Percentiles rank a stretch among this genome's conserved stretches.
phyloP scores from a whole-genome alignment of 352 stramenopile species.

The Phytopythium aichiense region DNA sequence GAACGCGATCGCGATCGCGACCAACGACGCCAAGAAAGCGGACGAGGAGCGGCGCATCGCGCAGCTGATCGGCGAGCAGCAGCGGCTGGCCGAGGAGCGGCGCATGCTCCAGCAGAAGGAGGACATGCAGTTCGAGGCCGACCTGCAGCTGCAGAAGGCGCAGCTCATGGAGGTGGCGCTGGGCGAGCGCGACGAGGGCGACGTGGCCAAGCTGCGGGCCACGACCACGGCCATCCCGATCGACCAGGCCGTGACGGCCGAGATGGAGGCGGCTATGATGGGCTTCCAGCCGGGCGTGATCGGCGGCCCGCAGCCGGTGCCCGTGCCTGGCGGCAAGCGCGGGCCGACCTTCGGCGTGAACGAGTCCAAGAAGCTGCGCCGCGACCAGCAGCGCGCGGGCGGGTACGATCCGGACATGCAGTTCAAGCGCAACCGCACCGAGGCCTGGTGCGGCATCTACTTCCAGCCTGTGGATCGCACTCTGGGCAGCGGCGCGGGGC shows the following conservation, averaged over 20 bases:
- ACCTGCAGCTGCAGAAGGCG: slow-evolving; percentile 75
- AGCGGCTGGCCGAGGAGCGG: slow-evolving; percentile 72
- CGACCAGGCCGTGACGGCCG: slow-evolving; percentile 79
- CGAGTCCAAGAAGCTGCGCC: slow-evolving; percentile 73
- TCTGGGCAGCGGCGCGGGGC: slow-evolving; percentile 12
- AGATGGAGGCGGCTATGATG: slow-evolving; percentile 89
- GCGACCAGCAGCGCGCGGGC: slow-evolving; percentile 74
- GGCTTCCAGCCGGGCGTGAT: slow-evolving; percentile 76
- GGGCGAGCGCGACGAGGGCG: slow-evolving; percentile 74
- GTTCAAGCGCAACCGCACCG: slow-evolving; percentile 74
- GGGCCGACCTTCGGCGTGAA: slow-evolving; percentile 75
- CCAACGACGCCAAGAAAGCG: slow-evolving; percentile 82
- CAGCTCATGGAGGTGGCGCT: slow-evolving; percentile 86
- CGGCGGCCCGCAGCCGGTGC: slow-evolving; percentile 68
- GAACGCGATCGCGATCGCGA: slow-evolving; percentile 78
- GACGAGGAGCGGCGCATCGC: slow-evolving; percentile 85
- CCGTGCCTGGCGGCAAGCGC: slow-evolving; percentile 75
- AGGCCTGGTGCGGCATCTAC: slow-evolving; percentile 79
- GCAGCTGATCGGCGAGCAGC: slow-evolving; percentile 81
- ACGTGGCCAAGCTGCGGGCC: slow-evolving; percentile 64
- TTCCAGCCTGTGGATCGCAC: slow-evolving; percentile 46
- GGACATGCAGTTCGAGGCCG: slow-evolving; percentile 75
- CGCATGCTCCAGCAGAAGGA: slow-evolving; percentile 73
- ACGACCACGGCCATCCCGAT: slow-evolving; percentile 83
- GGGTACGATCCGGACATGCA: slow-evolving; percentile 75